Evolutionary conservation across 768 basidiomycete species (phyloP).

Genomic region (Boletales sp.): DNA sequence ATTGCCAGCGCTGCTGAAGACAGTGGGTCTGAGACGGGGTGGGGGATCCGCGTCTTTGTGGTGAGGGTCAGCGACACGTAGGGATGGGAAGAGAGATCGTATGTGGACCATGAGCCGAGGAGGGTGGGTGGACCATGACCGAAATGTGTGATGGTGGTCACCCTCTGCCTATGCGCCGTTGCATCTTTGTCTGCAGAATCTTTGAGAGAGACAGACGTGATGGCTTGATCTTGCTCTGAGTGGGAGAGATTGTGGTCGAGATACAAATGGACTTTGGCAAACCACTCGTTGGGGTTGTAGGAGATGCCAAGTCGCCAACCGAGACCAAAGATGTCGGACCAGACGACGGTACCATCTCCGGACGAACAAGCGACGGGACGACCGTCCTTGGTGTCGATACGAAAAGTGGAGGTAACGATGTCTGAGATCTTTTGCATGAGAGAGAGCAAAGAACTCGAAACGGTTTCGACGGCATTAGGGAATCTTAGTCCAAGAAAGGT

Average conservation of each 20-base stretch:
- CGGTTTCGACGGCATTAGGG: no score
- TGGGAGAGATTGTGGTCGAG: conserved; percentile 27
- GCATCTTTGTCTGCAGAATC: conserved; percentile 1
- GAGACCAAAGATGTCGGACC: conserved; percentile 26
- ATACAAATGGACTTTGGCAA: conserved; percentile 20
- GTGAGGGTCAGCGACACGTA: conserved; percentile 20
- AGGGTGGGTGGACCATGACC: conserved; percentile 22
- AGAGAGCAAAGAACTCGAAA: no score
- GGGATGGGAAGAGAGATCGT: conserved; percentile 11
- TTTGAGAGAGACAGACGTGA: conserved; percentile 10
- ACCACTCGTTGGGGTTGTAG: conserved; percentile 17
- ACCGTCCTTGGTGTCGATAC: conserved; percentile 18
- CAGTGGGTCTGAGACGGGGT: conserved; percentile 10
- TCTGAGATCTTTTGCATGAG: conserved; percentile 29
- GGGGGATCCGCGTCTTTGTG: conserved; percentile 15
- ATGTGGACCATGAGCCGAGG: conserved; percentile 22
- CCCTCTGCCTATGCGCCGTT: conserved; percentile 8
- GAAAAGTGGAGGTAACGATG: conserved; percentile 23
- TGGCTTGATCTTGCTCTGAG: conserved; percentile 18
- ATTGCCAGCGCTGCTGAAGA: conserved; percentile 16
- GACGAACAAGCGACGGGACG: conserved; percentile 15
- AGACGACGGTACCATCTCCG: conserved; percentile 7
- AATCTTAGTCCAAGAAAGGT: no score
- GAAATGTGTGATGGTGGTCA: conserved; percentile 19
- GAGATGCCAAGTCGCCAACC: conserved; percentile 28